These are phyloP conservation scores for Massariosphaeria phaeospora DNA, from an alignment of 495 filamentous ascomycete species.

Conservation along the genomic window DNA sequence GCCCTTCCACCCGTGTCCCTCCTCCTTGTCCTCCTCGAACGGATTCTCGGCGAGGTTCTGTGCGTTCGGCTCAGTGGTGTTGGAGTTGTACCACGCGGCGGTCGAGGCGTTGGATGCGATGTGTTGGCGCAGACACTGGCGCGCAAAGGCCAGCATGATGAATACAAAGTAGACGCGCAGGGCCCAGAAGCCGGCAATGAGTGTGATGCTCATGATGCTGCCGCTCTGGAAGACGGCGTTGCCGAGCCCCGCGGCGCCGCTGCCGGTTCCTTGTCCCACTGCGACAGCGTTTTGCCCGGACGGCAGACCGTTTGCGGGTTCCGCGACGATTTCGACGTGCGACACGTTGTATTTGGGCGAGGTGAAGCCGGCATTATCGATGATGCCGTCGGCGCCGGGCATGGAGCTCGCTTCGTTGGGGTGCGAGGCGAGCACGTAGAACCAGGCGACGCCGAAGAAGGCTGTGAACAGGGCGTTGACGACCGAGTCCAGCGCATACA, in stretches of 20 bases:
- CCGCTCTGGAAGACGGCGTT: conserved; percentile 60
- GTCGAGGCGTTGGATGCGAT: conserved; percentile 30
- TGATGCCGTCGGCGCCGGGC: conserved; percentile 48
- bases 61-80: conserved; percentile 38
- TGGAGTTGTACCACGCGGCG: conserved; percentile 16
- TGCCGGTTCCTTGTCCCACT: conserved; percentile 39
- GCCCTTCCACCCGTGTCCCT: conserved; percentile 73
- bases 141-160: conserved; percentile 73
- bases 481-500: conserved; percentile 70
- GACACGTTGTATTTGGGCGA: conserved; percentile 58
- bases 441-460: conserved; percentile 78
- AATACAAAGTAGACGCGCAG: conserved; percentile 73
- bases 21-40: conserved; percentile 60
- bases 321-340: conserved; percentile 47
- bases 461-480: conserved; percentile 74
- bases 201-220: conserved; percentile 66
- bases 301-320: conserved; percentile 42
- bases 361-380: conserved; percentile 64
- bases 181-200: conserved; percentile 66
- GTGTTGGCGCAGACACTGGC: conserved; percentile 61
- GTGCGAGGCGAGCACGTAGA: conserved; percentile 60
- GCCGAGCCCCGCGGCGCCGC: conserved; percentile 37
- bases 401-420: conserved; percentile 28
- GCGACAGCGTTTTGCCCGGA: conserved; percentile 51
- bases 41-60: conserved; percentile 59